Evolutionary conservation across 176 grass and related monocot genomes (phyloP).

Genomic region (Tillandsia fasciculata): DNA sequence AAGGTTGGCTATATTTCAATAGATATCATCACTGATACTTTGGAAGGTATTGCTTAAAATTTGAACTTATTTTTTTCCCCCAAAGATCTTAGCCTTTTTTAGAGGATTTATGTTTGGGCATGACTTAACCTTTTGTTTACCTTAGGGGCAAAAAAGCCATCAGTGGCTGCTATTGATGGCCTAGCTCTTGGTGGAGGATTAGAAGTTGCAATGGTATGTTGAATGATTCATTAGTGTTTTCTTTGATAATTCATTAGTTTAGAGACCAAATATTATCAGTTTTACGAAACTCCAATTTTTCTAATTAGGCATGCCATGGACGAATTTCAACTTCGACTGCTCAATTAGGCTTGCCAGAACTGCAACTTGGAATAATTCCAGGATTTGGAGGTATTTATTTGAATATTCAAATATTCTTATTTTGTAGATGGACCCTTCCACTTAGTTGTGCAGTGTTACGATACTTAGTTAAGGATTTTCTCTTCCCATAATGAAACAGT

Average conservation of each 20-base stretch:
- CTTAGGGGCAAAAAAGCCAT: slow-evolving; percentile 73
- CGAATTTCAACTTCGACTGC: slow-evolving; percentile 73
- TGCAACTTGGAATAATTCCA: slow-evolving; percentile 77
- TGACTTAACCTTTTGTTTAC: slow-evolving; percentile 19
- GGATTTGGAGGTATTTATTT: slow-evolving; percentile 79
- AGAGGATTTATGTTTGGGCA: slow-evolving; percentile 12
- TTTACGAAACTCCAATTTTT: slow-evolving; percentile 3
- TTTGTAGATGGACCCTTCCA: neutral
- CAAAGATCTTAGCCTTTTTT: slow-evolving; percentile 7
- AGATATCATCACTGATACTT: slow-evolving; percentile 59
- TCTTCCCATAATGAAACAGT: too few relatives aligned
- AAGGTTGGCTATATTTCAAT: slow-evolving; percentile 82
- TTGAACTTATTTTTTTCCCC: neutral
- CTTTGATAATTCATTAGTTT: neutral
- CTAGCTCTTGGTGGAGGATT: slow-evolving; percentile 87
- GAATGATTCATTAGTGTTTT: slow-evolving; percentile 11
- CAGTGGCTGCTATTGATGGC: slow-evolving; percentile 87
- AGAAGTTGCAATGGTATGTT: slow-evolving; percentile 83
- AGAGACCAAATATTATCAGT: neutral
- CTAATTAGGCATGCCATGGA: slow-evolving; percentile 82
- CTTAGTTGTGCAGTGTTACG: neutral
- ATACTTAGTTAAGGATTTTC: neutral
- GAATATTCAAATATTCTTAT: neutral
- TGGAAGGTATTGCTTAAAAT: slow-evolving; percentile 61
- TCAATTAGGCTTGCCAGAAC: slow-evolving; percentile 79